Evolutionary conservation across 2,329 filamentous ascomycete genomes (phyloP).

Genomic region (Fusarium pininemorale): DNA sequence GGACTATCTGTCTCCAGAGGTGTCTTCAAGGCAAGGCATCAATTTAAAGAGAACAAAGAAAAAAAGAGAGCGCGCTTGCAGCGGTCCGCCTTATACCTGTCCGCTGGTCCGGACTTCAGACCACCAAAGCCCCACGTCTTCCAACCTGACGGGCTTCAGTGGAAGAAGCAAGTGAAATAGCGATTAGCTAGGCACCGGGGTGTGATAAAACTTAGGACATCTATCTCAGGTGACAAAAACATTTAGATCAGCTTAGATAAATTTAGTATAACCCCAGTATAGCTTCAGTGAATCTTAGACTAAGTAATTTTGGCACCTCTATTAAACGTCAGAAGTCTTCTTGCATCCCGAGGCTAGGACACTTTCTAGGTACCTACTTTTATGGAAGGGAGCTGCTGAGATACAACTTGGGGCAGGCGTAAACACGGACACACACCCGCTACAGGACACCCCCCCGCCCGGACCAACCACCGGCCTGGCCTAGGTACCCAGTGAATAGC

Average conservation of each 20-base stretch:
- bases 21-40: neutral
- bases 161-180: neutral
- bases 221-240: too few relatives aligned
- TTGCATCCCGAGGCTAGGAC: neutral
- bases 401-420: slow-evolving; percentile 5
- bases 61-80: slow-evolving; percentile 30
- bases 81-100: slow-evolving; percentile 33
- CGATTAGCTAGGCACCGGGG: neutral
- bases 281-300: too few relatives aligned
- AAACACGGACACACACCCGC: slow-evolving; percentile 3
- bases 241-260: too few relatives aligned
- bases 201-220: too few relatives aligned
- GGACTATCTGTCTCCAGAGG: neutral
- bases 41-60: neutral
- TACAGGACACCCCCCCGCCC: slow-evolving; percentile 25
- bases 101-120: slow-evolving; percentile 41
- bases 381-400: neutral
- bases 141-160: slow-evolving; percentile 5
- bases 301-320: too few relatives aligned
- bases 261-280: too few relatives aligned
- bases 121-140: slow-evolving; percentile 25
- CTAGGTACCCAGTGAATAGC: slow-evolving; percentile 36
- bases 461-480: slow-evolving; percentile 43
- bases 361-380: neutral
- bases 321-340: too few relatives aligned